phyloP scores from a whole-genome alignment of 495 filamentous ascomycete species.

The Neurospora sp. region DNA sequence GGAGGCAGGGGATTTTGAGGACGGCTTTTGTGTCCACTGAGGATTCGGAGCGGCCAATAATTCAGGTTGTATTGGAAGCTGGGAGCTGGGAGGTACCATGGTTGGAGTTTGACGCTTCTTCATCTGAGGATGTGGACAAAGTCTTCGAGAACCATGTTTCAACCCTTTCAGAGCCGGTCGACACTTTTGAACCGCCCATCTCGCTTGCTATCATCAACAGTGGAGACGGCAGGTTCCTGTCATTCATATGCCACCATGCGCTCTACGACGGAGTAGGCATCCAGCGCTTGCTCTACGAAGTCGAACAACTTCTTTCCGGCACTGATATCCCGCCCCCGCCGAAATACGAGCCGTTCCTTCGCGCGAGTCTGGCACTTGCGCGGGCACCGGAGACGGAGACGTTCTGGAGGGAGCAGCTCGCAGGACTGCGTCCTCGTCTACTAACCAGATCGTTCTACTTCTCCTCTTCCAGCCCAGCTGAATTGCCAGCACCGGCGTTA shows the following conservation, averaged over 20 bases:
- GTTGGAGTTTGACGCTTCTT: slow-evolving; percentile 15
- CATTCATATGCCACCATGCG: slow-evolving; percentile 63
- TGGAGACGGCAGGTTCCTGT: slow-evolving; percentile 30
- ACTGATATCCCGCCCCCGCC: slow-evolving; percentile 31
- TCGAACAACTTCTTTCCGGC: slow-evolving; percentile 42
- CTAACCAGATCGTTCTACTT: slow-evolving; percentile 14
- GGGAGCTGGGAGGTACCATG: slow-evolving; percentile 17
- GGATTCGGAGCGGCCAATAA: slow-evolving; percentile 38
- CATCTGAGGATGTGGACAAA: background rate
- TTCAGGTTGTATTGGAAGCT: slow-evolving; percentile 45
- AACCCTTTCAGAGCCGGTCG: slow-evolving; percentile 19
- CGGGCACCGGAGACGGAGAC: slow-evolving; percentile 29
- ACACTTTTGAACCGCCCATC: slow-evolving; percentile 24
- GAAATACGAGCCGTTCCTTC: slow-evolving; percentile 34
- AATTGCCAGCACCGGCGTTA: background rate
- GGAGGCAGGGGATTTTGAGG: slow-evolving; percentile 53
- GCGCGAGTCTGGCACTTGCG: slow-evolving; percentile 10
- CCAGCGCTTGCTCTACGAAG: slow-evolving; percentile 50
- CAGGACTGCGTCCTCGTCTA: slow-evolving; percentile 35
- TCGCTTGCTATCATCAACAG: slow-evolving; percentile 24
- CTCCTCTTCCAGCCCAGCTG: background rate
- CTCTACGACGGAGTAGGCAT: slow-evolving; percentile 72
- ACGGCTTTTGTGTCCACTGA: slow-evolving; percentile 51
- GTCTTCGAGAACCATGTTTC: slow-evolving; percentile 18
- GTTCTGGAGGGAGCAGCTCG: slow-evolving; percentile 53